A percentile compares a stretch with the other conserved stretches of the same genome.
phyloP scores from a whole-genome alignment of 805 yeast genomes.

The Nakazawaea populi region DNA sequence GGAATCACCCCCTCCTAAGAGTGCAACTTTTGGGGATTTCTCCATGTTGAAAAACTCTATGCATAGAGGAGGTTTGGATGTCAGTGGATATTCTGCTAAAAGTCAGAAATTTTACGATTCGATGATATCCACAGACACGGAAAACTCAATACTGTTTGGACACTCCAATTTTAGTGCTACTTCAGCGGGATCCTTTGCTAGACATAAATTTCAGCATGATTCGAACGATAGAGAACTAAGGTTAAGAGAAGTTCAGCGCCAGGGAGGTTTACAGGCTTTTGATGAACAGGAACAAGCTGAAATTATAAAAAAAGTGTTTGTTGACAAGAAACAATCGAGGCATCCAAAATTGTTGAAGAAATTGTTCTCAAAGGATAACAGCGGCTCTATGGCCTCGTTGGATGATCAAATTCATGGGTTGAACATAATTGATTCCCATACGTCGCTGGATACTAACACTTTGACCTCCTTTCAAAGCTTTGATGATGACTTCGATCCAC shows the following conservation, averaged over 20 bases:
- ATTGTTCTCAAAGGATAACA: conserved; percentile 29
- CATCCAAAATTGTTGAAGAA: conserved; percentile 42
- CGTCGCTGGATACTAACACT: background rate
- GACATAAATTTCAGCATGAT: conserved; percentile 56
- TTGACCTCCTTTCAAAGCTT: conserved; percentile 17
- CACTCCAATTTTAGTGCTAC: conserved; percentile 81
- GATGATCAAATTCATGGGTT: conserved; percentile 26
- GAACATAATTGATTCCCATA: conserved; percentile 3
- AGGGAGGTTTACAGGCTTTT: conserved; percentile 12
- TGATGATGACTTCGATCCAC: conserved; percentile 31
- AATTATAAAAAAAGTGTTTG: conserved; percentile 35
- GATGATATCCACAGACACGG: conserved; percentile 27
- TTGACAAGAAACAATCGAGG: conserved; percentile 32
- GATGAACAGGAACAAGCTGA: conserved; percentile 17
- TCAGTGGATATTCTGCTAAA: conserved; percentile 1
- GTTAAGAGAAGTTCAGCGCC: conserved; percentile 17
- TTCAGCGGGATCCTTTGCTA: conserved; percentile 77
- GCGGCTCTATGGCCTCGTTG: conserved; percentile 19
- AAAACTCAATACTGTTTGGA: conserved; percentile 38
- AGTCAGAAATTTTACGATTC: conserved; percentile 17
- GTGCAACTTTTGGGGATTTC: background rate
- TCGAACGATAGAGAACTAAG: conserved; percentile 24
- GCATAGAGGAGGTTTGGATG: conserved; percentile 7
- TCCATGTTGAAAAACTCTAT: conserved; percentile 9
- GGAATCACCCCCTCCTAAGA: conserved; percentile 2